Evolutionary conservation across 208 protist genomes (phyloP).

Genomic region (Leishmania amazonensis): DNA sequence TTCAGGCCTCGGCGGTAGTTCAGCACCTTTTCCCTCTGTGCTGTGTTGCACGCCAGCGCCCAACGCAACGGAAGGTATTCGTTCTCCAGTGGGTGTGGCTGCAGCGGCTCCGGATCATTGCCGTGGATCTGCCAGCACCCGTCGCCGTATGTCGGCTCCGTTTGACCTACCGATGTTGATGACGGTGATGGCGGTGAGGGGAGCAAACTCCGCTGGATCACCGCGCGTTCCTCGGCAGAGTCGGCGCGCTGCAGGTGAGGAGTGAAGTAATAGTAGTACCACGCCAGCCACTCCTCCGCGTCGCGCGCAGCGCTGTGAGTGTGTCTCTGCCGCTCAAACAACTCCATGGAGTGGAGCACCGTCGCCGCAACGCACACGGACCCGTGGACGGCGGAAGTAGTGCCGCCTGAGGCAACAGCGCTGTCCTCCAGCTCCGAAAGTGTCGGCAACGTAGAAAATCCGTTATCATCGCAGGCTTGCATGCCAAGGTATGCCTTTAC

Average conservation of each 20-base stretch:
- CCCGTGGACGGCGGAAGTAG: slow-evolving; percentile 2
- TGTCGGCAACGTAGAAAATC: not conserved
- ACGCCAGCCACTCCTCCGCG: slow-evolving; percentile 38
- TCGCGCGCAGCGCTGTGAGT: slow-evolving; percentile 40
- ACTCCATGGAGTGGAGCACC: slow-evolving; percentile 67
- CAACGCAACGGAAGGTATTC: slow-evolving; percentile 19
- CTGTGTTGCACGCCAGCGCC: slow-evolving; percentile 8
- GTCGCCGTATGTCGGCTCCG: not conserved
- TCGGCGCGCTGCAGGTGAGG: slow-evolving; percentile 9
- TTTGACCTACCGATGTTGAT: not conserved
- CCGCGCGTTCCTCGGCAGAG: slow-evolving; percentile 2
- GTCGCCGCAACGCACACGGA: slow-evolving; percentile 55
- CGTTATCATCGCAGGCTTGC: slow-evolving; percentile 16
- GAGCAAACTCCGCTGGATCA: slow-evolving; percentile 2
- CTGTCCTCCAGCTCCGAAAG: slow-evolving; percentile 1
- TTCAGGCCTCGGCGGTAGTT: slow-evolving; percentile 15
- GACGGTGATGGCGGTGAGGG: not conserved
- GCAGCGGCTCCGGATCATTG: not conserved
- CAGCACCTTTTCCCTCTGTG: slow-evolving; percentile 8
- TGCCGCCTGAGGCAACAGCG: not conserved
- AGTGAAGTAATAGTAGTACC: slow-evolving; percentile 31
- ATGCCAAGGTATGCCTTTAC: slow-evolving; percentile 41
- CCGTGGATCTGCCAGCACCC: not conserved
- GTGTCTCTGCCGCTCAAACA: slow-evolving; percentile 57
- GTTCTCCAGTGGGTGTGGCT: slow-evolving; percentile 7